Base-by-base conservation (phyloP, 2,329 filamentous ascomycete species). In the Aspergillus ibericus region DNA sequence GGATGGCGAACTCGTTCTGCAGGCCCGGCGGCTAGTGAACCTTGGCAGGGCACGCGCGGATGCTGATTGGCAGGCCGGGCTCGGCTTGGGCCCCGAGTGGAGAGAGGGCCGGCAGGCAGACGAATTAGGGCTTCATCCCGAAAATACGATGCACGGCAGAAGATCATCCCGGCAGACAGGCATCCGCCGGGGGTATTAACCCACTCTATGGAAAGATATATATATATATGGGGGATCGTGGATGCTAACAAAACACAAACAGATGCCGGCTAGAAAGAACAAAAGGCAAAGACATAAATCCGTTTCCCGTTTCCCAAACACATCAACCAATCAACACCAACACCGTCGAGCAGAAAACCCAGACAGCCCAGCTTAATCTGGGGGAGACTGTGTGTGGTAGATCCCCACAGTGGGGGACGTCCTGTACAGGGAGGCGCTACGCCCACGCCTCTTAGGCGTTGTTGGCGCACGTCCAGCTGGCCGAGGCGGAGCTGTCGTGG, bases 381-480 rank as follows among this genome's bases (percentile, higher is more conserved):
- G 50, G 35, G 20, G n/a, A 3, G 36, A 13, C 27, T 18, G 15
- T 20, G 36, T 25, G 16, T 10, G 27, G 38, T 32, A 38, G 25
- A 15, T 38, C 20, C 38, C n/a, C n/a, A 16, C 16, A 8, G 29
- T n/a, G n/a, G 22, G 16, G 22, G 50, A 42, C 9, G 22, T 13
- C 32, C 20, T 7, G 18, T 2, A 15, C 20, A 16, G 7, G 7
- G 49, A 8, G 48, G n/a, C 8, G 8, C 29, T 3, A 9, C 8
- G 9, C 7, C 18, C 4, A 35, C 10, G 25, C 29, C n/a, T 35
- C 16, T 15, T n/a, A n/a, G 38, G 69, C 66, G 53, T 77, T 77
- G 59, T 70, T 75, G 56, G 70, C 68, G 59, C 76, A 78, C 2
- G 75, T 74, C 67, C 76, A 78, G 63, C 70, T 76, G 20, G 65